Evolutionary conservation across 202 grass and related monocot species (phyloP), one percentile per base, ranked within the genome.

Genomic region (Zizania palustris): DNA sequence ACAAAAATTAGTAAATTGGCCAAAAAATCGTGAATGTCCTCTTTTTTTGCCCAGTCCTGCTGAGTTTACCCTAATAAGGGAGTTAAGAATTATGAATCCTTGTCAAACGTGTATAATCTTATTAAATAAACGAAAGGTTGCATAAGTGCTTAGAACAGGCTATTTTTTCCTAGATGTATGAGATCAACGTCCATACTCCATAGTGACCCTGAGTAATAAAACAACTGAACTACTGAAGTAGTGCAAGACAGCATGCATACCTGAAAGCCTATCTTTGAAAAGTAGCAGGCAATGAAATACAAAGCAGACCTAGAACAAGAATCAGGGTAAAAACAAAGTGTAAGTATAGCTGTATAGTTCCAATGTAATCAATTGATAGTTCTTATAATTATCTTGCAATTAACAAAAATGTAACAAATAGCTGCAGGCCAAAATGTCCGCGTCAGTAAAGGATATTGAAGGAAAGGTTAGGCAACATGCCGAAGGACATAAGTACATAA

Each of bases 201-300:
- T 19, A 45, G 45, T 44, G 44, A 16, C 20, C 37, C 45, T 63
- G 62, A 44, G 20, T 9, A 45, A 37, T 59, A 72, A 78, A 28
- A 28, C 28, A 28, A 28, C 28, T 28, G 28, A 28, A 54, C n/a
- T 18, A 54, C 16, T 54, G 18, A 60, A 60, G 60, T 53, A 73
- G 67, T 51, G 76, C 40, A 60, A 78, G 61, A 51, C 75, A 88
- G 62, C 54, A 77, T 54, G 65, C 43, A 81, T 91, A 97, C 93
- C 90, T 97, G 91, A 83, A 89, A 72, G 45, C 90, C 90, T 78
- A 77, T 75, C 70, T 84, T 91, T 77, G 93, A 91, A 82, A 97
- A 97, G 84, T 87, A 90, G 59, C 90, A 89, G 66, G 88, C 75
- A 81, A 91, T 89, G 79, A 97, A 97, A 74, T 87, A 93, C 50